phyloP scores from a whole-genome alignment of 768 basidiomycete genomes.

The Cystofilobasidium bisporidii region DNA sequence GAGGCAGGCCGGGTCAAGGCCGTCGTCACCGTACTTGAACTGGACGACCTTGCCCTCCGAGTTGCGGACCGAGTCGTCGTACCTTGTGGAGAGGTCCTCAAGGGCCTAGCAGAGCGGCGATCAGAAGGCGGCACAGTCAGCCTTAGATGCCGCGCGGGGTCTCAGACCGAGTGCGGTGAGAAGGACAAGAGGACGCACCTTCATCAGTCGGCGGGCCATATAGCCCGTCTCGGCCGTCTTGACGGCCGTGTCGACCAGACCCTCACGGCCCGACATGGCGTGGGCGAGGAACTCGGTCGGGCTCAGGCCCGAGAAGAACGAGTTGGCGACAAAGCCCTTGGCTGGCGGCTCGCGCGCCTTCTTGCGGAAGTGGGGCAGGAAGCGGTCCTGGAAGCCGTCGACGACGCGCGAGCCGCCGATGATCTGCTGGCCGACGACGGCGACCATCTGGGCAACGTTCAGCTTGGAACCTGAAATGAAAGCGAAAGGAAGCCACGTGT shows the following conservation, averaged over 20 bases:
- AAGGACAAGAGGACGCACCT: conserved; percentile 40
- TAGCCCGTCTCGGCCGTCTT: conserved; percentile 99
- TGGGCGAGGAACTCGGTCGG: conserved; percentile 98
- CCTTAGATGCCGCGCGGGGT: too few relatives aligned
- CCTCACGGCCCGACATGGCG: conserved; percentile 96
- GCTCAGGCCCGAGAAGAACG: conserved; percentile 82
- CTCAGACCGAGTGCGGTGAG: too few relatives aligned
- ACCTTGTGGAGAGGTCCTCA: conserved; percentile 91
- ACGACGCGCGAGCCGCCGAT: conserved; percentile 97
- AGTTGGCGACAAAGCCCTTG: conserved; percentile 96
- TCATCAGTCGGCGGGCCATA: conserved; percentile 98
- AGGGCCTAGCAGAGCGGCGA: conserved; percentile 49
- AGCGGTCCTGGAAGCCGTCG: conserved; percentile 97
- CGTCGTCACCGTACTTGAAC: conserved; percentile 94
- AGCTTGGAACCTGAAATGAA: conserved; percentile 99
- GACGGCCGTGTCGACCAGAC: conserved; percentile 97
- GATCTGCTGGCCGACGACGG: conserved; percentile 98
- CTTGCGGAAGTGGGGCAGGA: conserved; percentile 96
- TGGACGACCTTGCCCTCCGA: conserved; percentile 92
- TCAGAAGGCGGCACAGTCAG: not conserved
- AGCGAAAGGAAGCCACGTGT: too few relatives aligned
- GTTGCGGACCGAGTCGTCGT: conserved; percentile 90
- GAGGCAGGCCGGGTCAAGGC: conserved; percentile 87
- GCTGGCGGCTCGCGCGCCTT: conserved; percentile 92
- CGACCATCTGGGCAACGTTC: conserved; percentile 99